Conservation (phyloP, 495 filamentous ascomycete species). For the Platismatia glauca region DNA sequence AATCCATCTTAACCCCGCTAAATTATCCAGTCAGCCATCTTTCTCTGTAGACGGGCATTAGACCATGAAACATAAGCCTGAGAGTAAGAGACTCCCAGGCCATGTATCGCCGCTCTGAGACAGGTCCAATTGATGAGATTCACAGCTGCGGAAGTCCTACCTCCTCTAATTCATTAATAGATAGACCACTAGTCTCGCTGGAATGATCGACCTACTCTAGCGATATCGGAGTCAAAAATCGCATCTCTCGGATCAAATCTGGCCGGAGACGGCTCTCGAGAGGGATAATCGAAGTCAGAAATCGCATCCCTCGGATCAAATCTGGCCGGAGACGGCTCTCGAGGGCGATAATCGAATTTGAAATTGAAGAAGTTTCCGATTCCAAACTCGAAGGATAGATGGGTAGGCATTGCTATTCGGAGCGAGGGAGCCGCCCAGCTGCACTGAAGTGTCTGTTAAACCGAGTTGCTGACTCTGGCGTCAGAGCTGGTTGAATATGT, state of each 20-base stretch:
- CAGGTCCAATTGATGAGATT: background rate
- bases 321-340: constrained; percentile 8
- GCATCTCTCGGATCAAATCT: constrained; percentile 10
- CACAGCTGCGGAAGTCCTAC: background rate
- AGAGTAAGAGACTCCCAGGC: background rate
- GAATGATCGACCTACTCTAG: constrained; percentile 13
- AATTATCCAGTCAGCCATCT: background rate
- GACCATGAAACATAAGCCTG: background rate
- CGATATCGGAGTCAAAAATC: constrained; percentile 12
- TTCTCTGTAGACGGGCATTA: background rate
- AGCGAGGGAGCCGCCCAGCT: background rate
- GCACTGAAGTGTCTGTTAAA: background rate
- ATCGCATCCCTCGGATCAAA: constrained; percentile 12
- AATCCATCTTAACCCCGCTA: constrained; percentile 19
- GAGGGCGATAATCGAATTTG: constrained; percentile 14
- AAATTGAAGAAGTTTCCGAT: constrained; percentile 17
- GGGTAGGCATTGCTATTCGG: constrained; percentile 16
- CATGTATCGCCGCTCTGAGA: background rate
- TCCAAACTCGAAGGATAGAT: constrained; percentile 17
- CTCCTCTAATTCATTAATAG: background rate
- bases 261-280: constrained; percentile 9
- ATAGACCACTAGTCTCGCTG: background rate
- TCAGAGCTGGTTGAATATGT: background rate
- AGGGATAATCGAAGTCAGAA: constrained; percentile 15
- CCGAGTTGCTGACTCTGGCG: background rate